Evolutionary conservation across 2,329 filamentous ascomycete genomes (phyloP).

Genomic region (Pseudogymnoascus sp.): DNA sequence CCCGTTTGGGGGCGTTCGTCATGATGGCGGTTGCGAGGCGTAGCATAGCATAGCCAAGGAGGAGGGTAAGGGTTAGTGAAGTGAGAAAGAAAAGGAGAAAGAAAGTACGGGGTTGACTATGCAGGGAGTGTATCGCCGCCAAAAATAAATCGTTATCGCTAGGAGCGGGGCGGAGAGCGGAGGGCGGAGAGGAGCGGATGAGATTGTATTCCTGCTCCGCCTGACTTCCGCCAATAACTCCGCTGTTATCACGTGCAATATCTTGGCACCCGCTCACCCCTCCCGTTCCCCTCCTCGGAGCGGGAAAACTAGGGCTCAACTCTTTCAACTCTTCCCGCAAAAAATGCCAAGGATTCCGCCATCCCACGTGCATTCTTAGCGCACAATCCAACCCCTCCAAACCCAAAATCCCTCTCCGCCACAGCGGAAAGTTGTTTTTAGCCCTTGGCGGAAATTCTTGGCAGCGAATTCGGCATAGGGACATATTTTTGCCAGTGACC

Average conservation of each 20-base stretch:
- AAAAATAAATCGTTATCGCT: slow-evolving; percentile 2
- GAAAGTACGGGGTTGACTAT: neutral
- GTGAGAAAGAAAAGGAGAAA: neutral
- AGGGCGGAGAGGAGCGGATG: neutral
- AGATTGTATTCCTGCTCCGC: neutral
- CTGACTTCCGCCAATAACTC: neutral
- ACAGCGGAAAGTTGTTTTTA: neutral
- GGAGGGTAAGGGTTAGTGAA: neutral
- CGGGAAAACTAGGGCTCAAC: neutral
- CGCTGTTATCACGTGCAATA: neutral
- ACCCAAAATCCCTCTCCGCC: neutral
- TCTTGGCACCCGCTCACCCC: neutral
- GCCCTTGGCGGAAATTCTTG: neutral
- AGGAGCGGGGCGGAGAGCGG: neutral
- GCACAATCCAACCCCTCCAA: neutral
- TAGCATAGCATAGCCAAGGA: slow-evolving; percentile 24
- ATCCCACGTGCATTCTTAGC: neutral
- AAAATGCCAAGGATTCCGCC: slow-evolving; percentile 1
- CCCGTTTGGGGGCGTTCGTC: slow-evolving; percentile 52
- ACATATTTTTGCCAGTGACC: neutral
- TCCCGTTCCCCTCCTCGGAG: neutral
- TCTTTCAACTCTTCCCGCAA: neutral
- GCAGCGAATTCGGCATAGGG: neutral
- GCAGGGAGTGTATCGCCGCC: neutral
- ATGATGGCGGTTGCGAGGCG: slow-evolving; percentile 43